Conservation (phyloP, 306 rosid genomes). For the Notholithocarpus densiflorus region DNA sequence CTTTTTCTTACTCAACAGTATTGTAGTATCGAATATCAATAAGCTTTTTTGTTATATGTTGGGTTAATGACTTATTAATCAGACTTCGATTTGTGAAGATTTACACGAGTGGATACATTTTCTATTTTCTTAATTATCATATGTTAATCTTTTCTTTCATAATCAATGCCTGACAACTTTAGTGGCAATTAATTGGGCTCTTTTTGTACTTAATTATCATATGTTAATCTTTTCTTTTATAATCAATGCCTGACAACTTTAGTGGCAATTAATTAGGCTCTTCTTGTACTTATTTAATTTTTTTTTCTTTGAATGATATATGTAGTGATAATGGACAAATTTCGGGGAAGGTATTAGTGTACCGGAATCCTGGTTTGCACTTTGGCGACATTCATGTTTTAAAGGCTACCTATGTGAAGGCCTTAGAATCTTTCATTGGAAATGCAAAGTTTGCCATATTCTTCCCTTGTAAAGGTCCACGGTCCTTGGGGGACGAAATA, state of each 20-base stretch:
- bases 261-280: background rate
- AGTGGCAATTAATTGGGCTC: background rate
- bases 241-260: background rate
- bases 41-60: no score
- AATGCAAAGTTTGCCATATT: conserved; percentile 69
- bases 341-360: conserved; percentile 67
- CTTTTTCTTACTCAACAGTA: background rate
- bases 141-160: background rate
- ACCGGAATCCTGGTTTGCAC: conserved; percentile 79
- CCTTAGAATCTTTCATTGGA: conserved; percentile 53
- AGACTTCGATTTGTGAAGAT: background rate
- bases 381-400: conserved; percentile 75
- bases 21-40: no score
- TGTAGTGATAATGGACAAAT: conserved; percentile 62
- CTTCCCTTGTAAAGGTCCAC: conserved; percentile 74
- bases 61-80: background rate
- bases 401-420: conserved; percentile 47
- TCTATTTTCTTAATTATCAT: background rate
- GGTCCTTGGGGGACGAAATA: conserved; percentile 79
- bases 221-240: background rate
- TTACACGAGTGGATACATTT: background rate
- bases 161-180: background rate
- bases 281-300: background rate
- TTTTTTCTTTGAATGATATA: background rate
- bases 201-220: background rate